These are phyloP conservation scores for Myochromella boudieri DNA, from an alignment of 768 basidiomycete genomes.

Conservation along the genomic window DNA sequence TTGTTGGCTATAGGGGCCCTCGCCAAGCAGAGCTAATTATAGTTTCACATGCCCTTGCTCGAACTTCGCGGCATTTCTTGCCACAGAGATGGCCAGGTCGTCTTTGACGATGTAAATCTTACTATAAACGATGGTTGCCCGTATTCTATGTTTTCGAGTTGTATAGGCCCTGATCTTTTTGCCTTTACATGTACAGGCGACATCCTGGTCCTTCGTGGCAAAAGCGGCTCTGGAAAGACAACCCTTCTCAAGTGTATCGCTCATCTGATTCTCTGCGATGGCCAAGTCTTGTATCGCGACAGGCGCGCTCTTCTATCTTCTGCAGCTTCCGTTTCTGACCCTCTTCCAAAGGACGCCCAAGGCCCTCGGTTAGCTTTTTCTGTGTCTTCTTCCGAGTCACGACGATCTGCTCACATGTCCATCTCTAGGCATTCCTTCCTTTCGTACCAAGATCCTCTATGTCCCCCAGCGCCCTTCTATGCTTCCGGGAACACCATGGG, in stretches of 20 bases:
- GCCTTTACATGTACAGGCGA: conserved; percentile 44
- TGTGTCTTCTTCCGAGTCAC: background rate
- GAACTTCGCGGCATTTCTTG: conserved; percentile 54
- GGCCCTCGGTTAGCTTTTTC: conserved; percentile 38
- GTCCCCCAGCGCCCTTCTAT: conserved; percentile 88
- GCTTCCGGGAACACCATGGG: conserved; percentile 77
- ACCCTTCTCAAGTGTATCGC: conserved; percentile 85
- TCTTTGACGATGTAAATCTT: conserved; percentile 66
- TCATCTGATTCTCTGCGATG: conserved; percentile 71
- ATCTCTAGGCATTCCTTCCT: conserved; percentile 65
- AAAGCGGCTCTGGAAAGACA: conserved; percentile 78
- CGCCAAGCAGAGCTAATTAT: too few species aligned
- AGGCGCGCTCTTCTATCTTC: conserved; percentile 39
- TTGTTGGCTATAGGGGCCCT: background rate
- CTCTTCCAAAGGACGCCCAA: conserved; percentile 43
- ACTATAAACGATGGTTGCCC: conserved; percentile 52
- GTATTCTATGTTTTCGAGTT: background rate
- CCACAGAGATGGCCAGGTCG: conserved; percentile 39
- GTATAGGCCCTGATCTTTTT: background rate
- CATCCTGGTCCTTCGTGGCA: conserved; percentile 74
- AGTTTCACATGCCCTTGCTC: conserved; percentile 37
- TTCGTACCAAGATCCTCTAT: conserved; percentile 79
- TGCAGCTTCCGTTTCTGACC: background rate
- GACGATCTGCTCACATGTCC: conserved; percentile 4
- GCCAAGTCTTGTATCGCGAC: conserved; percentile 64